A percentile compares a stretch with the other conserved stretches of the same genome.
phyloP scores from a whole-genome alignment of 2,329 filamentous ascomycete genomes.

The Xylariaceae sp. region DNA sequence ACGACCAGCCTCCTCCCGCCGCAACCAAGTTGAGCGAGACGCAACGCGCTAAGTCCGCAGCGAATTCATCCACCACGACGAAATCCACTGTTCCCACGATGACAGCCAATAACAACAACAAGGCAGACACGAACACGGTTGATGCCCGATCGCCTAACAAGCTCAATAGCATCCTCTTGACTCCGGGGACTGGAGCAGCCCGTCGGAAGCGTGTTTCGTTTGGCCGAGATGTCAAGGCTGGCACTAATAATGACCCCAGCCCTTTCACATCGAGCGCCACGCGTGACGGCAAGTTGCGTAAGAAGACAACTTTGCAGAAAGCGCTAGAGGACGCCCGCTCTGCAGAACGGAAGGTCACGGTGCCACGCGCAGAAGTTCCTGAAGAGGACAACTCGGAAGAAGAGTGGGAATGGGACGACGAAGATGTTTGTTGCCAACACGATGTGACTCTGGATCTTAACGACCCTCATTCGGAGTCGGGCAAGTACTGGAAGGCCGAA shows the following conservation, averaged over 20 bases:
- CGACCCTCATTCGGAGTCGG: slow-evolving; percentile 68
- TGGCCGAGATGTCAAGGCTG: slow-evolving; percentile 50
- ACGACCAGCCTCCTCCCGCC: slow-evolving; percentile 31
- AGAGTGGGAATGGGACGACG: slow-evolving; percentile 56
- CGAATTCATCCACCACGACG: slow-evolving; percentile 12
- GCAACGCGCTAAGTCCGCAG: slow-evolving; percentile 31
- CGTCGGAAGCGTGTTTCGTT: slow-evolving; percentile 62
- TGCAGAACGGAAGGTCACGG: slow-evolving; percentile 15
- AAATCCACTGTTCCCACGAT: background rate
- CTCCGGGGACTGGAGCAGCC: slow-evolving; percentile 56
- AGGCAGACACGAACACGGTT: slow-evolving; percentile 25
- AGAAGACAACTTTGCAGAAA: slow-evolving; percentile 27
- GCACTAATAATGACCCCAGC: slow-evolving; percentile 27
- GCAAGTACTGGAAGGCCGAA: slow-evolving; percentile 74
- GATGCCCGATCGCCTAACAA: slow-evolving; percentile 44
- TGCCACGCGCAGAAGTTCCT: slow-evolving; percentile 23
- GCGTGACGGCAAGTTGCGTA: slow-evolving; percentile 20
- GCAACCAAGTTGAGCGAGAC: slow-evolving; percentile 34
- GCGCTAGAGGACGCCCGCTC: slow-evolving; percentile 30
- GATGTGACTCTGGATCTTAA: slow-evolving; percentile 67
- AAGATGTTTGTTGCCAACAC: slow-evolving; percentile 46
- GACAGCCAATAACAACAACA: slow-evolving; percentile 18
- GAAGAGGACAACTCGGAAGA: slow-evolving; percentile 39
- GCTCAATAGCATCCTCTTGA: slow-evolving; percentile 56
- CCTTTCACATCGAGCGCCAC: slow-evolving; percentile 19